Conservation (phyloP, 1,139 yeast genomes). For the Geotrichum histeridarum region DNA sequence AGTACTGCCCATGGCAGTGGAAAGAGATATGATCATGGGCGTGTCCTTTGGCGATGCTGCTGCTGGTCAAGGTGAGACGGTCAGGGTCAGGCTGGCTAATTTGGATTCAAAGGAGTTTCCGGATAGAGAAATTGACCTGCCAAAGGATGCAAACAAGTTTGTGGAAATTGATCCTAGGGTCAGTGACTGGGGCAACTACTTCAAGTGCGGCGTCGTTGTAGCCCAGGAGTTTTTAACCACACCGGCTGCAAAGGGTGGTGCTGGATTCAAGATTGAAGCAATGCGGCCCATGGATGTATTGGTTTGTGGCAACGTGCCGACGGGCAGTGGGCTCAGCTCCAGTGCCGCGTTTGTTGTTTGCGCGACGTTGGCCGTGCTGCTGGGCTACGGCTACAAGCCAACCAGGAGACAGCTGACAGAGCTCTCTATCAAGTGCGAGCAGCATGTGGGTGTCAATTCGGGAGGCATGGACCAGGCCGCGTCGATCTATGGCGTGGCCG, state of each 20-base stretch:
- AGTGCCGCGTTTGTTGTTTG: slow-evolving; percentile 72
- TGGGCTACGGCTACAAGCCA: slow-evolving; percentile 46
- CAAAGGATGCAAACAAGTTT: slow-evolving; percentile 40
- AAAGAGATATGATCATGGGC: slow-evolving; percentile 58
- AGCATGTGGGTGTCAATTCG: slow-evolving; percentile 66
- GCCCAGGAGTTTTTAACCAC: slow-evolving; percentile 48
- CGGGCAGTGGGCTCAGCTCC: slow-evolving; percentile 68
- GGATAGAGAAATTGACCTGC: slow-evolving; percentile 42
- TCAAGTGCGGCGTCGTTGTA: slow-evolving; percentile 61
- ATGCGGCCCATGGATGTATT: slow-evolving; percentile 42
- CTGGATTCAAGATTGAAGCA: slow-evolving; percentile 2
- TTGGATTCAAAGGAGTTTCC: slow-evolving; percentile 40
- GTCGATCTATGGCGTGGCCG: slow-evolving; percentile 58
- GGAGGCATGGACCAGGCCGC: slow-evolving; percentile 83
- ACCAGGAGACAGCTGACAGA: slow-evolving; percentile 50
- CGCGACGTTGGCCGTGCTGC: slow-evolving; percentile 54
- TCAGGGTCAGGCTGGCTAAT: slow-evolving; percentile 40
- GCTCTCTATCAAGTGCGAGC: slow-evolving; percentile 65
- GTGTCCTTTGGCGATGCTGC: slow-evolving; percentile 32
- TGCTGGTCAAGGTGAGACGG: slow-evolving; percentile 11
- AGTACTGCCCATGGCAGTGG: slow-evolving; percentile 73
- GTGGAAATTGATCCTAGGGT: slow-evolving; percentile 47
- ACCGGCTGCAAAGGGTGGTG: slow-evolving; percentile 14
- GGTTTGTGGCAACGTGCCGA: slow-evolving; percentile 64
- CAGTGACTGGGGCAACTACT: slow-evolving; percentile 62